Evolutionary conservation across 495 filamentous ascomycete species (phyloP), one percentile per base, ranked within the genome.

Genomic region (Chlorociboria aeruginascens): DNA sequence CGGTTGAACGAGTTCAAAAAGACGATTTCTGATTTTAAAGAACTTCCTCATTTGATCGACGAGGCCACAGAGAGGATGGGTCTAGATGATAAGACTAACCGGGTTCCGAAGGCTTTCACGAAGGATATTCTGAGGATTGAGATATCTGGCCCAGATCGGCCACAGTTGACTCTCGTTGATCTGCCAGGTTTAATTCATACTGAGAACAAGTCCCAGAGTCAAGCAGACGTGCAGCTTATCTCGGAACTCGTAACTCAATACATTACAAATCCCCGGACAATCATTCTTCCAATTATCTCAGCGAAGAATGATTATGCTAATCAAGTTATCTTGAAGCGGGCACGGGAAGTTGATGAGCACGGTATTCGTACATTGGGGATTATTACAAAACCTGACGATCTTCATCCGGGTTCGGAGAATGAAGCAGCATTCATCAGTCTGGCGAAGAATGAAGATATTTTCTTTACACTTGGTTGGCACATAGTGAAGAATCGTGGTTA

Each of bases 351-450:
- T 8, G 87, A 94, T 59, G 74, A 74, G 2, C 72, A 79, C 46
- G 84, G 86, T 29, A 72, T 76, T 54, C 76, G 87, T 39, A 92
- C 86, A 6, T 76, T 94, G 40, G 87, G 86, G 56, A 49, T 94
- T 49, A 73, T 94, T 59, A 92, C 85, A 43, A 94, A 94, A 66
- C 85, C 89, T 8, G 87, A 92, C 63, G 63, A 83, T 1, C 38
- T 53, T 29, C n/a, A 9, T 12, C 12, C 4, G 14, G 36, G 30
- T 2, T 45, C 59, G 20, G 51, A 52, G 3, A 52, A 45, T 32
- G 61, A 63, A 40, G 29, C 34, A 2, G 37, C 13, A 20, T 64
- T 52, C 30, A 43, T 63, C 20, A 45, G 48, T 10, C 50, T 66
- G 0, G 61, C 60, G 0, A 50, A 57, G 31, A 83, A 83, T 44